Evolutionary conservation across 306 rosid species (phyloP).

Genomic region (Citrullus colocynthis): DNA sequence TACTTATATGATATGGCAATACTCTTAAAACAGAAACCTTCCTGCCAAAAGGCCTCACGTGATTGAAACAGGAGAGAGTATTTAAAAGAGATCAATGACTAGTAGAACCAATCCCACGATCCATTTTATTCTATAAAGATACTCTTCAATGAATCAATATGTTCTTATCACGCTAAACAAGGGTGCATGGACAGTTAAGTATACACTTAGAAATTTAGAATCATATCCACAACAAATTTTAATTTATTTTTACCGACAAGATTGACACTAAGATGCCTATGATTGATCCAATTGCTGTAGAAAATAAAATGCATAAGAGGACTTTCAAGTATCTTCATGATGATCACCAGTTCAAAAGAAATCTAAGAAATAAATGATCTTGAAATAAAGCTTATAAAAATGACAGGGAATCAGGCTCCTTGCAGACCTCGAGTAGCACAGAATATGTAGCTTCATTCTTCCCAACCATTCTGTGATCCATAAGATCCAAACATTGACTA

Average conservation of each 20-base stretch:
- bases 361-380: neutral
- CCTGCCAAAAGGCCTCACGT: neutral
- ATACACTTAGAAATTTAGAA: neutral
- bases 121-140: neutral
- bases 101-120: neutral
- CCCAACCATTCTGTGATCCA: conserved; percentile 61
- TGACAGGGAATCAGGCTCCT: neutral
- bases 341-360: neutral
- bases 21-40: neutral
- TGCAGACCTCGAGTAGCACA: conserved; percentile 59
- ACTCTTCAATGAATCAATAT: neutral
- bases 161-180: neutral
- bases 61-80: neutral
- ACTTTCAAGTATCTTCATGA: neutral
- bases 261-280: neutral
- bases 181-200: neutral
- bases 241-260: neutral
- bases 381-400: conserved; percentile 3
- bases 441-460: conserved; percentile 61
- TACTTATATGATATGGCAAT: neutral
- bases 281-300: neutral
- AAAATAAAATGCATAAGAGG: neutral
- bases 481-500: conserved; percentile 60
- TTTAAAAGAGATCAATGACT: neutral
- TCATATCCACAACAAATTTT: neutral